Percentiles rank a stretch among this genome's conserved stretches.
Conservation (phyloP, 176 grass and related monocot species). For the Pontederia paniculata region DNA sequence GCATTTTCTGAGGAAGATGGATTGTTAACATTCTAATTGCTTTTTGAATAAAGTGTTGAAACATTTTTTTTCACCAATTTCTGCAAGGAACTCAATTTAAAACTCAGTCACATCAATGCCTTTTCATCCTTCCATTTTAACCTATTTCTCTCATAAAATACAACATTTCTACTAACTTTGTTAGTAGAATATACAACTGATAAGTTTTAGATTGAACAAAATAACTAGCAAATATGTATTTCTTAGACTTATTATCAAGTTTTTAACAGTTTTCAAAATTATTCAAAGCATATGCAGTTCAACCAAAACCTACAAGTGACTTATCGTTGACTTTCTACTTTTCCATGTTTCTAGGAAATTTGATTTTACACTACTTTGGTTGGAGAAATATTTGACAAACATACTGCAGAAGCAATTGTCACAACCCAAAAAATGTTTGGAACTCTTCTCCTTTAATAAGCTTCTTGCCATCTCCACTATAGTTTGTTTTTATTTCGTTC, state of each 20-base stretch:
- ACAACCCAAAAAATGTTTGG: slow-evolving; percentile 1
- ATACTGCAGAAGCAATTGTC: background rate
- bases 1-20: background rate
- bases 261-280: background rate
- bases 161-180: too few species aligned
- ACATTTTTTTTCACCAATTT: background rate
- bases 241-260: background rate
- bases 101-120: background rate
- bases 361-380: background rate
- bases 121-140: background rate
- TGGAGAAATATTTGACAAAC: background rate
- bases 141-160: too few species aligned
- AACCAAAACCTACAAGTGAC: background rate
- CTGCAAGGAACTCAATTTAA: background rate
- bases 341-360: background rate
- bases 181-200: too few species aligned
- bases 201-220: background rate
- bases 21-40: too few species aligned
- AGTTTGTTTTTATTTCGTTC: background rate
- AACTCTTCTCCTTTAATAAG: background rate
- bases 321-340: background rate
- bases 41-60: background rate
- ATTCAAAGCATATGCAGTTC: background rate
- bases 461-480: background rate
- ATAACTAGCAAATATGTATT: background rate